Evolutionary conservation across 2,329 filamentous ascomycete genomes (phyloP), one percentile per base, ranked within the genome.

Genomic region (Alternaria ethzedia): DNA sequence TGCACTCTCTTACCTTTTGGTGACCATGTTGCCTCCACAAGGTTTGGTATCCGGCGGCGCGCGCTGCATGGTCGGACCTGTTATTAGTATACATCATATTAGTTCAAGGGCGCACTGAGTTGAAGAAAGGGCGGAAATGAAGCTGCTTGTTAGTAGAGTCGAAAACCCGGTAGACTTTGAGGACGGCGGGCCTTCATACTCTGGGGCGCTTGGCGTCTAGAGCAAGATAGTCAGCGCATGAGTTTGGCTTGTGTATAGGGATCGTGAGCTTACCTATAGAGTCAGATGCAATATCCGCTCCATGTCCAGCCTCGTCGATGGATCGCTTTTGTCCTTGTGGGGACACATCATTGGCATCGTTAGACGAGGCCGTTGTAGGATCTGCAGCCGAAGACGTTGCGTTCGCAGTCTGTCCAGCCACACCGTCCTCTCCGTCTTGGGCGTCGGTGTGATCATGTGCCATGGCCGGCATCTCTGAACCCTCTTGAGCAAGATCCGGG

Each of bases 271-370:
- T 72, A 78, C 76, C 76, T 74, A 69, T 68, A 50, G 67, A 66
- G 44, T 72, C 68, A 70, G 68, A 64, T 64, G 70, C 70, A 65
- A 71, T 67, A 55, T 72, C 72, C 36, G 56, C 54, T 68, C 69
- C 74, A 61, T 74, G 64, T 64, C 70, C 70, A 64, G 75, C 74
- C 67, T 78, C 75, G 63, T 76, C 74, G 59, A 77, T 72, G 15
- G 74, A 71, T 60, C 77, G 70, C 64, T 79, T 79, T 50, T 68
- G 72, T 67, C 74, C 70, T 66, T 76, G 75, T n/a, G 71, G 67
- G 47, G 75, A 77, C 54, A 66, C 55, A 23, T 70, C 61, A 44
- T 67, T 63, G 54, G 64, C 64, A 32, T 70, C 69, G 50, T 64
- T 69, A 50, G 70, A 75, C 63, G 71, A 74, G 70, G 65, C 64